Evolutionary conservation across 805 yeast species (phyloP).

Genomic region (Starmerella geochares): DNA sequence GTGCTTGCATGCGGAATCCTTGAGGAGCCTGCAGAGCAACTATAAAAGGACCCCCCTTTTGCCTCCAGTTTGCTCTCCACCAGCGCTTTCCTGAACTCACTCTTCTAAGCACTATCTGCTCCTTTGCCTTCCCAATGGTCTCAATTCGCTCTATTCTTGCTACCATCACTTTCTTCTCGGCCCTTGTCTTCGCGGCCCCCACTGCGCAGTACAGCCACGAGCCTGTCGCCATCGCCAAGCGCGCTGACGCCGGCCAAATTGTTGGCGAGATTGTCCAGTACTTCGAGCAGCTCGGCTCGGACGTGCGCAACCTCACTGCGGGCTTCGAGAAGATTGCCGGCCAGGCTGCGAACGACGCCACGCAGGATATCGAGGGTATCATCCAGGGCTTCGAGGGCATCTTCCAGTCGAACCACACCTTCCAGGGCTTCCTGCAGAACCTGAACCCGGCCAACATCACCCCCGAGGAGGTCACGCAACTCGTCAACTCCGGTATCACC

Average conservation of each 20-base stretch:
- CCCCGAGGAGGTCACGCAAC: background rate
- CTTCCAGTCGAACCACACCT: background rate
- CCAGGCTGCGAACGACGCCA: background rate
- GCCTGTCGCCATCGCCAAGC: background rate
- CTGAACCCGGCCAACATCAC: slow-evolving; percentile 3
- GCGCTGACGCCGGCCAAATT: background rate
- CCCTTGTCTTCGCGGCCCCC: background rate
- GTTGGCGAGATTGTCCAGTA: background rate
- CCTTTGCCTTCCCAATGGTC: background rate
- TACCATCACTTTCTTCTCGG: background rate
- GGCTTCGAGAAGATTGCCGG: background rate
- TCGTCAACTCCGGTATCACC: background rate
- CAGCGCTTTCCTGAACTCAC: background rate
- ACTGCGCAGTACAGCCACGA: no score
- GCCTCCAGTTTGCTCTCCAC: background rate
- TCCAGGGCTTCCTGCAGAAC: background rate
- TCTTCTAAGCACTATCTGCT: background rate
- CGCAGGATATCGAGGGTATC: background rate
- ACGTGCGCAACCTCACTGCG: background rate
- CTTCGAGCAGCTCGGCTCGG: background rate
- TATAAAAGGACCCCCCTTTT: background rate
- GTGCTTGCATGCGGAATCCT: background rate
- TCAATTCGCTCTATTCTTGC: background rate
- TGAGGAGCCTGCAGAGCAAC: background rate
- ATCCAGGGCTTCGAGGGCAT: background rate